A percentile compares a stretch with the other conserved stretches of the same genome.
Evolutionary conservation across 2,329 filamentous ascomycete species (phyloP).

Genomic region (Botryotinia narcissicola): DNA sequence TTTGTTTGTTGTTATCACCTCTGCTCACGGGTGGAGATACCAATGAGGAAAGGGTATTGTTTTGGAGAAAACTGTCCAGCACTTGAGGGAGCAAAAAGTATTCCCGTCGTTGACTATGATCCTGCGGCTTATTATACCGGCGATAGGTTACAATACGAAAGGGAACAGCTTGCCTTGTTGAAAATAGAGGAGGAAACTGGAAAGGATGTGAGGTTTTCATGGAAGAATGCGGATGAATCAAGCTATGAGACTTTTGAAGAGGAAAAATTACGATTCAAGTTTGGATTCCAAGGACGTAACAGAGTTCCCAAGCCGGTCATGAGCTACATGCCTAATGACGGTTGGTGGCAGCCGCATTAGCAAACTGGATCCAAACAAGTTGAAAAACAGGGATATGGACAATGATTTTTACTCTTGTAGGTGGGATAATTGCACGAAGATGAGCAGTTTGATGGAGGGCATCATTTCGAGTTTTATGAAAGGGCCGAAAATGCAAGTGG

Average conservation of each 20-base stretch:
- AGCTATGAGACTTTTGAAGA: background rate
- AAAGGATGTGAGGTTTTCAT: background rate
- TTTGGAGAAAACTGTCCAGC: conserved; percentile 3
- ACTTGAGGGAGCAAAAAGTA: background rate
- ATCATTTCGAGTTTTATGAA: background rate
- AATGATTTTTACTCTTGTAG: background rate
- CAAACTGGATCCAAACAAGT: background rate
- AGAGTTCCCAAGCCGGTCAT: background rate
- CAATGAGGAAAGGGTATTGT: background rate
- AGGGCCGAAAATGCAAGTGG: background rate
- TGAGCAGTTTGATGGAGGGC: background rate
- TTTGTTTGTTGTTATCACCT: background rate
- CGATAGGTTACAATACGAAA: background rate
- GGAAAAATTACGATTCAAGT: background rate
- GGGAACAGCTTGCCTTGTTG: background rate
- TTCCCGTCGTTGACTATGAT: background rate
- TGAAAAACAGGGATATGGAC: background rate
- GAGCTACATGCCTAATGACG: background rate
- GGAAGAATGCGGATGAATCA: background rate
- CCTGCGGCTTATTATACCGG: background rate
- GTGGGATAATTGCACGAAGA: background rate
- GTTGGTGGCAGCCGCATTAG: background rate
- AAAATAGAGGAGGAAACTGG: background rate
- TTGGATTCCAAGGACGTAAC: background rate
- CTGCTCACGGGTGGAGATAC: background rate